Conservation (phyloP, 148 eudicot species). For the Rhododendron kiyosumense region DNA sequence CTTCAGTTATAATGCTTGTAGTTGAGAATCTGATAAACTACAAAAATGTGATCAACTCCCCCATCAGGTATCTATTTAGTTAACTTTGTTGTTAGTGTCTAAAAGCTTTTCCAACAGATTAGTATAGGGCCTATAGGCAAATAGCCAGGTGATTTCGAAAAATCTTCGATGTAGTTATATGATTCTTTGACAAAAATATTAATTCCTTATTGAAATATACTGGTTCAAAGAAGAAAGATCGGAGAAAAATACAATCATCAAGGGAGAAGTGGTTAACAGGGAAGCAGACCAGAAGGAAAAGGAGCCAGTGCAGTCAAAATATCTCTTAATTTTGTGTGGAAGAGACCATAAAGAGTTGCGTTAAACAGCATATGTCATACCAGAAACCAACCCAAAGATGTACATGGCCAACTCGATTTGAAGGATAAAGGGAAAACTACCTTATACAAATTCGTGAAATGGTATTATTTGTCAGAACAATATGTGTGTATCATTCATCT, state of each 20-base stretch:
- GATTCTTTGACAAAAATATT: background rate
- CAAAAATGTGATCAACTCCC: background rate
- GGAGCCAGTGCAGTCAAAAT: background rate
- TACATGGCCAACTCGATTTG: background rate
- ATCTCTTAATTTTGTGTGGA: background rate
- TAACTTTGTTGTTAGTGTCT: background rate
- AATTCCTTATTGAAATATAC: background rate
- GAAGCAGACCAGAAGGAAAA: background rate
- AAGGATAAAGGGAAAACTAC: background rate
- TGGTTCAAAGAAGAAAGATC: background rate
- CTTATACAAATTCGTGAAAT: background rate
- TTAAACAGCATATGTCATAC: too few species aligned
- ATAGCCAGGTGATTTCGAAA: background rate
- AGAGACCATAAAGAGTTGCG: background rate
- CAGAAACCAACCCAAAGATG: background rate
- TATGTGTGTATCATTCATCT: background rate
- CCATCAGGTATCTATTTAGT: background rate
- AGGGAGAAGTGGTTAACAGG: background rate
- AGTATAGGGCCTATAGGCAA: background rate
- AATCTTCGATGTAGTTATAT: background rate
- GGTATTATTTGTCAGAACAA: background rate
- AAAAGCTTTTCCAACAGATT: background rate
- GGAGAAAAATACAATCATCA: background rate
- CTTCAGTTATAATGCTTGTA: background rate
- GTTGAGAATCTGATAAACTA: background rate